Conservation (phyloP, 1,284 basidiomycete genomes). For the Rhodotorula sp. region DNA sequence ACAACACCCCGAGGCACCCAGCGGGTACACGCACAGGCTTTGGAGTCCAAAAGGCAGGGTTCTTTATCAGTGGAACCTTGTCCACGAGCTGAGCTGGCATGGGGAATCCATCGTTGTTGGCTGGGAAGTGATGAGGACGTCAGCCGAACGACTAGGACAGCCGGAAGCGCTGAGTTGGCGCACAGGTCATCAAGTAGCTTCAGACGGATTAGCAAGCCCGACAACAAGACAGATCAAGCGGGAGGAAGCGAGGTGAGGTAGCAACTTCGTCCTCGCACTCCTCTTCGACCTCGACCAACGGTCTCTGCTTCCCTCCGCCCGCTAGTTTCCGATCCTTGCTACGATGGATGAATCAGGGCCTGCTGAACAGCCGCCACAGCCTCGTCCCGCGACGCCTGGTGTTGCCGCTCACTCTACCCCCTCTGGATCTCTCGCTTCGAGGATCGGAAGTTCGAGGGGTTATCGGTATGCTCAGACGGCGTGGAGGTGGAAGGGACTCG, state of each 20-base stretch:
- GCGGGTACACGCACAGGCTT: constrained; percentile 60
- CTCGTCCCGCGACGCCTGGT: constrained; percentile 9
- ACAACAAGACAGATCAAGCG: no score
- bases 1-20: not conserved
- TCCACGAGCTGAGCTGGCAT: constrained; percentile 26
- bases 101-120: constrained; percentile 5
- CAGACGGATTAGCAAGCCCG: no score
- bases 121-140: not conserved
- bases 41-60: constrained; percentile 82
- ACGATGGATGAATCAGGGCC: not conserved
- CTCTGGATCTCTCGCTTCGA: not conserved
- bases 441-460: not conserved
- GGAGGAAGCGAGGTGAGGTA: no score
- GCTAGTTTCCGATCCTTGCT: not conserved
- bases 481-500: constrained; percentile 24
- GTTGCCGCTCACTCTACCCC: not conserved
- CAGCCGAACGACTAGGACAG: not conserved
- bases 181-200: no score
- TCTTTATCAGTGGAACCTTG: constrained; percentile 76
- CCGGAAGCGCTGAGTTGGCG: no score
- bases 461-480: not conserved
- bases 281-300: no score
- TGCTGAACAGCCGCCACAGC: not conserved
- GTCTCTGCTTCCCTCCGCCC: not conserved
- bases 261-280: no score